Base-by-base conservation (phyloP, 2,329 filamentous ascomycete species). In the Rutstroemia sp. region DNA sequence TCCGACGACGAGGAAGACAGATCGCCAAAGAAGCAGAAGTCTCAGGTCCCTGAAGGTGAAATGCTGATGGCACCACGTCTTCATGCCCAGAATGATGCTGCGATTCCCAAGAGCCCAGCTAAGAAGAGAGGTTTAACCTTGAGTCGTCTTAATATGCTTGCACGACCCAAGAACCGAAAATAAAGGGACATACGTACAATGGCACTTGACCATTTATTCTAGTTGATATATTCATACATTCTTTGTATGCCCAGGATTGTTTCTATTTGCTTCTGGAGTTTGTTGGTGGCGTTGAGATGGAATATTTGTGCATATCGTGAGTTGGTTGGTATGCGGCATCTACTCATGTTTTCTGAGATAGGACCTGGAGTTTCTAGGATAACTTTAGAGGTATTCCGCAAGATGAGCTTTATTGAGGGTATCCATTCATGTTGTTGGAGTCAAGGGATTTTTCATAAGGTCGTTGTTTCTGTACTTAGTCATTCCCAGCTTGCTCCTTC, bases 71-170 rank as follows among this genome's bases (percentile, higher is more conserved):
- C 67, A 56, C 65, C 62, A 57, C 67, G 54, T 65, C 65, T 65
- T 23, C 47, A 65, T 27, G 57, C 53, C 45, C 58, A 55, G 48
- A 70, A 65, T n/a, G 65, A 67, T 18, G 63, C 59, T 27, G 49
- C 59, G 16, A 57, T 56, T 19, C 57, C 64, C n/a, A 62, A 61
- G 3, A 81, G 74, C 54, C 75, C 81, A 4, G 70, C 70, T 51
- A 82, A 81, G 74, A 75, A 64, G 55, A 59, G 59, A 23, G 73
- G 77, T 23, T 68, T 86, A 56, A 85, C 76, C 61, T 67, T 84
- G 58, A 83, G 79, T 66, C 75, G 83, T 58, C 73, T 86, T 55
- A 80, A 83, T 65, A 80, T 82, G 78, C 76, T 86, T 23, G 77
- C 83, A 48, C 75, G 75, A 46, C 82, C 82, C 1, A 86, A 85